Evolutionary conservation across 768 basidiomycete genomes (phyloP), one percentile per base, ranked within the genome.

Genomic region (Dioszegia crocea): DNA sequence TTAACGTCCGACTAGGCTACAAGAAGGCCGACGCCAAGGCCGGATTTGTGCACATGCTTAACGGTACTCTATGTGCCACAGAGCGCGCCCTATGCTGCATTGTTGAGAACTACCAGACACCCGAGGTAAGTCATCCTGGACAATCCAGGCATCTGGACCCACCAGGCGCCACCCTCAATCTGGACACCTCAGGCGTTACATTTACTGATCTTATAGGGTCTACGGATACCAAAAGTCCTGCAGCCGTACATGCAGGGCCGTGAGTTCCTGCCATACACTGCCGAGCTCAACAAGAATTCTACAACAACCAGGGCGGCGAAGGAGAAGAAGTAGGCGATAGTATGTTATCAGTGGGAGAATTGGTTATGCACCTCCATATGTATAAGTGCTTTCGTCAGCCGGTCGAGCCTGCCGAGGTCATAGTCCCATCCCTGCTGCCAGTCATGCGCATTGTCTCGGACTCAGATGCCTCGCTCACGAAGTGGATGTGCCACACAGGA

Each of bases 41-140:
- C 74, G 80, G 91, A 4, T 98, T 97, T 78, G 93, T 96, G 4
- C 96, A 99, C 81, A 99, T 99, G 96, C 80, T 99, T 72, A 99
- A 99, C 77, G 94, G 75, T 43, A 99, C 96, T 2, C 83, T 99
- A 44, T 96, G 92, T 68, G 96, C 96, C 1, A 98, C 96, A 1
- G 90, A 94, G 79, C 89, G 96, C 38, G 90, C 96, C 1, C 80
- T 98, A 19, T 98, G 94, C 78, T 98, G 96, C 78, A 70, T 99
- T 57, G 93, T 91, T n/a, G 96, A 99, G 80, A 98, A 98, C 78
- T 91, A 94, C 76, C 96, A 99, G 79, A 97, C 92, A 0, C 82
- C 88, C 0, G 91, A 96, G 49, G 93, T 94, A 69, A 57, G 86
- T 51, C 16, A 9, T 29, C 26, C 29, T n/a, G n/a, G n/a, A n/a